Conservation (phyloP, 306 rosid genomes). For the Vigna mungo region DNA sequence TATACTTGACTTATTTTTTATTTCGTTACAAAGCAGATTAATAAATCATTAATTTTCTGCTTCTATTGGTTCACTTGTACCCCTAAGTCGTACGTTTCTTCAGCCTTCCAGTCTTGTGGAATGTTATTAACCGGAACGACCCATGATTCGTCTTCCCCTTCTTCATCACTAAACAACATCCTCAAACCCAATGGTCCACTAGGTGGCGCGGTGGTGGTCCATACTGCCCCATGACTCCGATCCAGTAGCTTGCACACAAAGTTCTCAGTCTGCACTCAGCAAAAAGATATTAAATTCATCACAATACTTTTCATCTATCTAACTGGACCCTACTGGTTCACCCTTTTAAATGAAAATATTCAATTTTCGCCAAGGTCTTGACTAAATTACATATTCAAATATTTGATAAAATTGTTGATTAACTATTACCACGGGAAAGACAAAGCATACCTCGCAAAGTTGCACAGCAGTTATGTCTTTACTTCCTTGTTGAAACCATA, state of each 20-base stretch:
- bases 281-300: slow-evolving; percentile 31
- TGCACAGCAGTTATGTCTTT: slow-evolving; percentile 90
- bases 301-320: slow-evolving; percentile 29
- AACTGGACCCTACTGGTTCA: neutral
- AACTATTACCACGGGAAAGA: slow-evolving; percentile 26
- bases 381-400: neutral
- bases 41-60: slow-evolving; percentile 30
- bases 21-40: slow-evolving; percentile 32
- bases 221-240: slow-evolving; percentile 77
- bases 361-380: neutral
- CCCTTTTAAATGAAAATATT: slow-evolving; percentile 32
- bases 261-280: slow-evolving; percentile 64
- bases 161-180: slow-evolving; percentile 75
- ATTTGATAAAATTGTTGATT: neutral
- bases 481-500: slow-evolving; percentile 88
- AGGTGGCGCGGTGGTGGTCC: slow-evolving; percentile 81
- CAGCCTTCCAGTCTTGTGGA: slow-evolving; percentile 84
- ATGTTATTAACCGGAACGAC: slow-evolving; percentile 74
- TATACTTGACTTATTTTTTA: slow-evolving; percentile 38
- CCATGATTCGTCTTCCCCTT: slow-evolving; percentile 81
- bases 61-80: slow-evolving; percentile 69
- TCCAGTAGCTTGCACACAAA: slow-evolving; percentile 78
- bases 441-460: slow-evolving; percentile 77
- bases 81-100: slow-evolving; percentile 80
- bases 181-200: slow-evolving; percentile 79